Conservation (phyloP, 1,284 basidiomycete genomes). For the Chalciporus sp. region DNA sequence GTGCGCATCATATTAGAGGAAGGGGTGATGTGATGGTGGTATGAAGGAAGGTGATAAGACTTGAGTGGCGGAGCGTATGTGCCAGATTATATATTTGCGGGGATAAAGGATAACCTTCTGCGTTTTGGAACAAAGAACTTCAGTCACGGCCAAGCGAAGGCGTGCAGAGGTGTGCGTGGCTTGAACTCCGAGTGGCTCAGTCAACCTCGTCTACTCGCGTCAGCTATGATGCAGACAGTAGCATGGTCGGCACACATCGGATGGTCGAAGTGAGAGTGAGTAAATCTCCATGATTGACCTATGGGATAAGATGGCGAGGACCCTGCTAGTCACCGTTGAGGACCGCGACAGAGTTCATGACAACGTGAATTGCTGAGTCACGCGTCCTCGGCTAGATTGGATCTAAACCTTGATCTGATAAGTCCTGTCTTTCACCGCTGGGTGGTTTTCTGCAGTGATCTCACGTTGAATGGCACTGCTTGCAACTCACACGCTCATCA, state of each 20-base stretch:
- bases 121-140: conserved; percentile 7
- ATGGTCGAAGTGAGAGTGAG: background rate
- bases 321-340: background rate
- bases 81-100: conserved; percentile 6
- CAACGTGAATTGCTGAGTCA: background rate
- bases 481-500: background rate
- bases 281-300: background rate
- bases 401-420: background rate
- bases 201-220: background rate
- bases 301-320: background rate
- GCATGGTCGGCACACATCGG: background rate
- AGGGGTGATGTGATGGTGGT: background rate
- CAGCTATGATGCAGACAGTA: background rate
- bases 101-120: background rate
- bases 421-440: too few relatives aligned
- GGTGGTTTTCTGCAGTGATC: too few relatives aligned
- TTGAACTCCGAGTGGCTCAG: conserved; percentile 12
- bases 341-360: background rate
- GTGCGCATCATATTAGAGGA: conserved; percentile 12
- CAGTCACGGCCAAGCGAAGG: background rate
- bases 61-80: background rate
- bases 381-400: background rate
- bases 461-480: conserved; percentile 40
- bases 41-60: background rate
- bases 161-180: background rate